A percentile compares a stretch with the other conserved stretches of the same genome.
Conservation (phyloP, 768 basidiomycete species). For the Collybiopsis luxurians region DNA sequence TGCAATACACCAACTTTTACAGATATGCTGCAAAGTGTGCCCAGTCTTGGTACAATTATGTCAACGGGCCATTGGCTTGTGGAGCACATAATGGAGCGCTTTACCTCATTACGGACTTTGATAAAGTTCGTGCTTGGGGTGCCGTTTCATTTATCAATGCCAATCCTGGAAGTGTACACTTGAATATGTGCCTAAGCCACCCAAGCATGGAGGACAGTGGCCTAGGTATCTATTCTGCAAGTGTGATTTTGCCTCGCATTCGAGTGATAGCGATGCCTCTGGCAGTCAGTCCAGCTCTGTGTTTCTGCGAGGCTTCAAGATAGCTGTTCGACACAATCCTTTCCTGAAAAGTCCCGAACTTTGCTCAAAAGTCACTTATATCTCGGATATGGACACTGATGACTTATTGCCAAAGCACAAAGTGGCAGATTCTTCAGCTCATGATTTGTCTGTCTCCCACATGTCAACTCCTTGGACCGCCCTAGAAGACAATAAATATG, state of each 20-base stretch:
- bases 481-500: too few relatives aligned
- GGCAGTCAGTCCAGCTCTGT: neutral
- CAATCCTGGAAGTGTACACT: neutral
- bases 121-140: constrained; percentile 26
- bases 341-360: neutral
- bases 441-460: too few relatives aligned
- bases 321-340: neutral
- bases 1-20: too few relatives aligned
- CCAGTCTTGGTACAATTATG: too few relatives aligned
- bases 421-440: too few relatives aligned
- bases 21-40: too few relatives aligned
- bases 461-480: too few relatives aligned
- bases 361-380: neutral
- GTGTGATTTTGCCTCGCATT: neutral
- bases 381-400: neutral
- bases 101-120: constrained; percentile 30
- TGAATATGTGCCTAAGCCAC: neutral
- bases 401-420: too few relatives aligned
- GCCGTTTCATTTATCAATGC: constrained; percentile 17
- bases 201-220: neutral
- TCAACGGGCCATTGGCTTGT: constrained; percentile 19
- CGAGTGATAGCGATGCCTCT: neutral
- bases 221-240: neutral
- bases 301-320: constrained; percentile 2
- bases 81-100: constrained; percentile 23